These are phyloP conservation scores for Exserohilum turcica DNA, from an alignment of 2,329 filamentous ascomycete species.

Conservation along the genomic window DNA sequence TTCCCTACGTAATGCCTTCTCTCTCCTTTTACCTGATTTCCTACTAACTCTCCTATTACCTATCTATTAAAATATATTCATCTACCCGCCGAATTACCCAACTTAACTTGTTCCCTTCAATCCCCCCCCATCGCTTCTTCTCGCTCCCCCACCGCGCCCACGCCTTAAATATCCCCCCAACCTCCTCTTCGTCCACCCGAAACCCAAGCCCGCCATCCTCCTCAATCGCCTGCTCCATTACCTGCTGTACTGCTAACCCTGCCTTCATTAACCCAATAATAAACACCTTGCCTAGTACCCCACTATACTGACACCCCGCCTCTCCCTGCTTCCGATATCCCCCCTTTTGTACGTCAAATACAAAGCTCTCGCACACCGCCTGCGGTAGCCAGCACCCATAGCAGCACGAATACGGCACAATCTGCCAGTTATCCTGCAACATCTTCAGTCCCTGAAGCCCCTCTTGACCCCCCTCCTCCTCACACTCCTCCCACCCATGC, in stretches of 20 bases:
- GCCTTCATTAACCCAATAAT: constrained; percentile 2
- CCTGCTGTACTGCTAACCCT: not conserved
- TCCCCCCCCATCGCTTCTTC: not conserved
- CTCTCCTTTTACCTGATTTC: too few species aligned
- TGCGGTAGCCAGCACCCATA: constrained; percentile 13
- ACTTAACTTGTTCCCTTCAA: not conserved
- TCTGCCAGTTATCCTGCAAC: constrained; percentile 8
- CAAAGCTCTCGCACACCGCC: constrained; percentile 8
- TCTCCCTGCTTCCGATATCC: not conserved
- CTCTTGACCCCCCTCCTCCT: constrained; percentile 2
- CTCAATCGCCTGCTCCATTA: not conserved
- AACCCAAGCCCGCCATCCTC: not conserved
- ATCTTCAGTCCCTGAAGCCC: constrained; percentile 3
- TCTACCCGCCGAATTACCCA: not conserved
- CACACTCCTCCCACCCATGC: constrained; percentile 4
- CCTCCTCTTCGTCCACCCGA: not conserved
- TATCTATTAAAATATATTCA: not conserved
- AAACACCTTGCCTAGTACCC: constrained; percentile 8
- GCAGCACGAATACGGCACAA: constrained; percentile 16
- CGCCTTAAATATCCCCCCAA: not conserved
- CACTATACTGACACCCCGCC: constrained; percentile 8
- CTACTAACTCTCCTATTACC: not conserved
- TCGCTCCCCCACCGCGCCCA: not conserved
- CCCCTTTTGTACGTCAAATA: not conserved
- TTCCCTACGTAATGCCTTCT: not conserved